Base-by-base conservation (phyloP, 2,329 filamentous ascomycete genomes). In the Endocalyx cinctus region DNA sequence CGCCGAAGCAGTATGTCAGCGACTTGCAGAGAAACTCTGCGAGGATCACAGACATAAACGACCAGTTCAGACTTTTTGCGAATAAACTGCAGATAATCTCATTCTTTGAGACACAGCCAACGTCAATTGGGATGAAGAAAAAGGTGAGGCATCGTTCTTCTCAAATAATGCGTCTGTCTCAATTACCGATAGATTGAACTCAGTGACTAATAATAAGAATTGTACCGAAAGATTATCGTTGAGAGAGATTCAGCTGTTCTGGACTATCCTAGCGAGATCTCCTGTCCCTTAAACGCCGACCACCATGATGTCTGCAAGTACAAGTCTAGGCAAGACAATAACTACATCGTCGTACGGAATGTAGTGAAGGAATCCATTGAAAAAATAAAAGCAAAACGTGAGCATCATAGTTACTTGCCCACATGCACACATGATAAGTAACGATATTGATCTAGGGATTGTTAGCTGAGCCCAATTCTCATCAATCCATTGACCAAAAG, bases 301-400 rank as follows among this genome's bases (percentile, higher is more conserved):
- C 28, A 30, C 13, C 28, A 30, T 17, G 13, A 12, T 10, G 28
- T 30, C 28, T 16, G 11, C 28, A 30, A 30, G 28, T 30, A 30
- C 17, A 8, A 6, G 6, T 30, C 28, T 16, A 13, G 12, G 16
- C 12, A 30, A 10, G 28, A 30, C 19, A 6, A 10, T 6, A 30
- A 30, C 16, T 30, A 30, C 16, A 30, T 30, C 10, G 12, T 10
- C 19, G 28, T 30, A 6, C n/a, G 28, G 10, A 30, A 30, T 18
- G 28, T 30, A 16, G 8, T 30, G 8, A 23, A n/a, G 20, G 8
- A 8, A 8, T 23, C n/a, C 8, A n/a, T 23, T 23, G 20, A 23
- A 8, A 23, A n/a, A n/a, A n/a, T n/a, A n/a, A n/a, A n/a, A n/a
- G n/a, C n/a, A n/a, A n/a, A n/a, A n/a, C n/a, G n/a, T n/a, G n/a